Conservation (phyloP, 176 grass and related monocot genomes). For the Puccinellia tenuiflora region DNA sequence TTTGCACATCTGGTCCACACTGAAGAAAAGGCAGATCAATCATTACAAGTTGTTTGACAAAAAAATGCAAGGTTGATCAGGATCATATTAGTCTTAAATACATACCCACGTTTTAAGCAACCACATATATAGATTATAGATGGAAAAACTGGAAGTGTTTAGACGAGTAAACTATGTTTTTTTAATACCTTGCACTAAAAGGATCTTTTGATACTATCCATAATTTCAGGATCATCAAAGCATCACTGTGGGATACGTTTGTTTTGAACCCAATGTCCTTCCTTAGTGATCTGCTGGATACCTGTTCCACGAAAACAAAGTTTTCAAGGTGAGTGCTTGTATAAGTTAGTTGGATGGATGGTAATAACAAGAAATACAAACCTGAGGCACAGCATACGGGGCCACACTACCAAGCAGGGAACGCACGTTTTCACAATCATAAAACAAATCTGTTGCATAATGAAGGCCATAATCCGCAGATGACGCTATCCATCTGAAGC, state of each 20-base stretch:
- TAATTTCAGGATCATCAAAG: slow-evolving; percentile 56
- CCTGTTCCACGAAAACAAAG: slow-evolving; percentile 46
- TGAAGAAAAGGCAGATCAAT: slow-evolving; percentile 42
- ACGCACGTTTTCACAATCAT: slow-evolving; percentile 53
- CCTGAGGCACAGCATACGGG: slow-evolving; percentile 85
- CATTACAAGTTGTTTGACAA: slow-evolving; percentile 33
- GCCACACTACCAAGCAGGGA: slow-evolving; percentile 70
- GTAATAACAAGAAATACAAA: slow-evolving; percentile 14
- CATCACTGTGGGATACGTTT: slow-evolving; percentile 55
- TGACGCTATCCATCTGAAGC: slow-evolving; percentile 83
- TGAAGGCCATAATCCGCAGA: slow-evolving; percentile 68
- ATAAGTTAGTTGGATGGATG: not conserved
- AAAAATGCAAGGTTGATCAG: not conserved
- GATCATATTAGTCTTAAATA: not conserved
- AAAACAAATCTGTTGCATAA: slow-evolving; percentile 65
- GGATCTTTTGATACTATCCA: slow-evolving; percentile 64
- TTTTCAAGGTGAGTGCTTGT: not conserved
- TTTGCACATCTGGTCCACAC: slow-evolving; percentile 77
- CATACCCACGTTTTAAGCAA: not conserved
- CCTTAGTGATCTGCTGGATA: slow-evolving; percentile 71
- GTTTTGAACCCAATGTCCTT: slow-evolving; percentile 88
- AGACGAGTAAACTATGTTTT: not conserved
- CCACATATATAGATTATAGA: not conserved
- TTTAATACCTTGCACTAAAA: slow-evolving; percentile 65
- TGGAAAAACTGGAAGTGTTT: not conserved